These are phyloP conservation scores for Penicillium olsonii DNA, from an alignment of 2,329 filamentous ascomycete genomes.

Conservation along the genomic window DNA sequence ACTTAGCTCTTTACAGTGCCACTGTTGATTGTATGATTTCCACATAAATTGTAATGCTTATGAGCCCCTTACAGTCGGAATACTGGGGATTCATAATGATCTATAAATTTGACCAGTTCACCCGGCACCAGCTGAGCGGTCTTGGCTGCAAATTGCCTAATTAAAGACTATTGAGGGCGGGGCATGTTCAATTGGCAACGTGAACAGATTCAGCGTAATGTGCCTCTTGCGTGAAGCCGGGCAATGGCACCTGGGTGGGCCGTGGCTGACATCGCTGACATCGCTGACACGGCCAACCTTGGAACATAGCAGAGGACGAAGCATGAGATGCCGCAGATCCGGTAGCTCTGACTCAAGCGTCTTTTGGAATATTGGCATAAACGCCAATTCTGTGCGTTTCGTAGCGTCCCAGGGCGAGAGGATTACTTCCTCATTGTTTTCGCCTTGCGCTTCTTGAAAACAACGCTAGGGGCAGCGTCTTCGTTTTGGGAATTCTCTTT, in stretches of 20 bases:
- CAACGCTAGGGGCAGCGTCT: slow-evolving; percentile 33
- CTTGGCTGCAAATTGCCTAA: too few species aligned
- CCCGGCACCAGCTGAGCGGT: too few species aligned
- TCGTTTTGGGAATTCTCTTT: slow-evolving; percentile 19
- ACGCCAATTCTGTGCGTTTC: too few species aligned
- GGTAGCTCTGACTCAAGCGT: too few species aligned
- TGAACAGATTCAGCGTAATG: not conserved
- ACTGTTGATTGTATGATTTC: too few species aligned
- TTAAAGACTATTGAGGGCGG: not conserved
- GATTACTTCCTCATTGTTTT: slow-evolving; percentile 44
- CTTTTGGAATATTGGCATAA: not conserved
- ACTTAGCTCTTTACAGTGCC: too few species aligned
- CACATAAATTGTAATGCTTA: too few species aligned
- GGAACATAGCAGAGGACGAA: not conserved
- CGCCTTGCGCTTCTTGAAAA: slow-evolving; percentile 54
- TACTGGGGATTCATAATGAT: not conserved
- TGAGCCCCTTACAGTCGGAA: not conserved
- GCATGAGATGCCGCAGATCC: not conserved
- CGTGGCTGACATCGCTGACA: too few species aligned
- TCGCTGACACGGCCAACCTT: too few species aligned
- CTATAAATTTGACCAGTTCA: not conserved
- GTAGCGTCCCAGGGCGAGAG: not conserved
- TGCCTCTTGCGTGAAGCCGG: not conserved
- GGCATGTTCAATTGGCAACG: not conserved
- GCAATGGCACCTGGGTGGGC: not conserved